Evolutionary conservation across 257 asterid species (phyloP).

Genomic region (Solanum pinnatisectum): DNA sequence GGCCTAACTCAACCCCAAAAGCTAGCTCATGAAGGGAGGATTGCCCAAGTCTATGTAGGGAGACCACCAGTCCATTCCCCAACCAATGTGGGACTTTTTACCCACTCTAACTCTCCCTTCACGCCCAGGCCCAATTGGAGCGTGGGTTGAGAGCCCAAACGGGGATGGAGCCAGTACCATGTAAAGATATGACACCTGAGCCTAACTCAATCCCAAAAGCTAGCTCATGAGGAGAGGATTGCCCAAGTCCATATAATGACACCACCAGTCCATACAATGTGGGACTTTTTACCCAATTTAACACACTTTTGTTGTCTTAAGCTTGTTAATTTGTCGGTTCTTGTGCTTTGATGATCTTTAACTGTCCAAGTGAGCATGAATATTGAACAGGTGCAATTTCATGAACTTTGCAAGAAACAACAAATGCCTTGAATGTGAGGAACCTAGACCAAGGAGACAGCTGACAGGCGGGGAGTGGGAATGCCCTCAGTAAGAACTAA

Average conservation of each 20-base stretch:
- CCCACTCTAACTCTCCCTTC: background rate
- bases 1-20: too few species aligned
- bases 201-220: background rate
- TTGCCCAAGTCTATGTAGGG: too few species aligned
- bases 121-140: background rate
- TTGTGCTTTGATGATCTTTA: background rate
- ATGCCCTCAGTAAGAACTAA: slow-evolving; percentile 70
- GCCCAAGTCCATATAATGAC: background rate
- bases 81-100: too few species aligned
- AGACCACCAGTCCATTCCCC: too few species aligned
- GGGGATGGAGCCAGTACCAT: background rate
- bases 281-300: background rate
- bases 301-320: background rate
- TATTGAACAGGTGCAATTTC: slow-evolving; percentile 69
- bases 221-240: background rate
- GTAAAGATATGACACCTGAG: background rate
- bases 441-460: slow-evolving; percentile 55
- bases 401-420: slow-evolving; percentile 92
- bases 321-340: background rate
- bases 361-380: background rate
- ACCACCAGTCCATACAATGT: background rate
- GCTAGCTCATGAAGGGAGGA: too few species aligned
- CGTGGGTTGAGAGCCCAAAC: background rate
- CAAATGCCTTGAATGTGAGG: slow-evolving; percentile 93
- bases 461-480: slow-evolving; percentile 93